Evolutionary conservation across 192 early-diverging fungal genomes (phyloP), one percentile per base, ranked within the genome.

Genomic region (Gigaspora rosea): DNA sequence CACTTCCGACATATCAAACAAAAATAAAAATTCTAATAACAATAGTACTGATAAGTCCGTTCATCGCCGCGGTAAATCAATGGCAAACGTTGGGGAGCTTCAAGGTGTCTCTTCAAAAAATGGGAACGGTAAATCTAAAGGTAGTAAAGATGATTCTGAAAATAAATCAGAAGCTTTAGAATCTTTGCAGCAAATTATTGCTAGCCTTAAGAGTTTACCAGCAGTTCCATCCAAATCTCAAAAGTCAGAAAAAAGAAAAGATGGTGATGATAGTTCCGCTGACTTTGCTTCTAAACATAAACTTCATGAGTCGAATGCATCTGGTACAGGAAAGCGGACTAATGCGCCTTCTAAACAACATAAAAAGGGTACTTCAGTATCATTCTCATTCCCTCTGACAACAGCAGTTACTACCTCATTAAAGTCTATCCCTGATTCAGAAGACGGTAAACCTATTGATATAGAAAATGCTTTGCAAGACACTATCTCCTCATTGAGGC

Each of bases 141-240:
- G 12, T 20, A 75, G 74, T 51, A 75, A 75, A 64, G 74, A 75
- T 65, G 74, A 75, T 46, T 66, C 74, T 33, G 78, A 82, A 49
- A 82, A 82, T 50, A 62, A 71, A 8, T 78, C 82, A 8, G 81
- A 81, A 47, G 80, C 85, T 1, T 62, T 89, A 11, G 78, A 86
- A 61, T 86, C 85, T 20, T 62, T 89, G 48, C 88, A 88, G 57
- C 77, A 86, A 51, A 88, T 88, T 50, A 89, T 89, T 50, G 85
- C 81, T 59, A 86, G 79, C 33, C 76, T 89, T 32, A 88, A 86
- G 50, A 82, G 63, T 56, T 63, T 89, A 7, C 86, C n/a, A n/a
- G n/a, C 88, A 20, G 66, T 78, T 58, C 79, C 71, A 48, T 49
- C 56, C 67, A 79, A 67, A 41, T 72, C 68, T 76, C 82, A 79